These are phyloP conservation scores for Hypoxylon sp. DNA, from an alignment of 2,329 filamentous ascomycete genomes.

Conservation along the genomic window DNA sequence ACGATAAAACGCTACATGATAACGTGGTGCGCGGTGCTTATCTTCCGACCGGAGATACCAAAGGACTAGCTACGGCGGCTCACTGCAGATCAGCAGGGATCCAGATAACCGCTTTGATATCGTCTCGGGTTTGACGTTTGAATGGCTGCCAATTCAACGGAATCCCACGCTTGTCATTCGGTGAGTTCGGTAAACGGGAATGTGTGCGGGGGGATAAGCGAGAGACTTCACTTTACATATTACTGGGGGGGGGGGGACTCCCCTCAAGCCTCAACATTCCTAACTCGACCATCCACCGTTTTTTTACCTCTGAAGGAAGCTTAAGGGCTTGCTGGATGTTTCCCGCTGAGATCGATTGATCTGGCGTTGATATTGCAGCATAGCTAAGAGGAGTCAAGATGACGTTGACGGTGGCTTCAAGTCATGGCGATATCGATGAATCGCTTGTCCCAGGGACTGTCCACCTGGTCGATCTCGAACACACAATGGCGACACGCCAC, in stretches of 20 bases:
- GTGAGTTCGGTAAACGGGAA: constrained; percentile 22
- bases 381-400: constrained; percentile 19
- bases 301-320: not conserved
- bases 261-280: constrained; percentile 6
- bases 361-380: constrained; percentile 2
- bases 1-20: not conserved
- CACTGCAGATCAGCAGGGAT: constrained; percentile 42
- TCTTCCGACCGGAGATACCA: constrained; percentile 33
- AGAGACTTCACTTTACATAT: constrained; percentile 8
- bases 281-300: not conserved
- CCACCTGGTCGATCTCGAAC: constrained; percentile 59
- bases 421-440: constrained; percentile 47
- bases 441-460: constrained; percentile 59
- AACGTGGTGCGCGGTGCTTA: constrained; percentile 12
- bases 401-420: constrained; percentile 16
- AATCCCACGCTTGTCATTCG: constrained; percentile 28
- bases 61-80: constrained; percentile 15
- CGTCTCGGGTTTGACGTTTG: constrained; percentile 14
- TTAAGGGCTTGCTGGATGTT: not conserved
- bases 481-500: constrained; percentile 54
- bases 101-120: constrained; percentile 28
- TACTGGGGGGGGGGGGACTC: constrained; percentile 2
- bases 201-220: constrained; percentile 28
- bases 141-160: constrained; percentile 29
- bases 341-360: not conserved